Evolutionary conservation across 78 protist species (phyloP), one percentile per base, ranked within the genome.

Genomic region (Tieghemostelium lacteum): DNA sequence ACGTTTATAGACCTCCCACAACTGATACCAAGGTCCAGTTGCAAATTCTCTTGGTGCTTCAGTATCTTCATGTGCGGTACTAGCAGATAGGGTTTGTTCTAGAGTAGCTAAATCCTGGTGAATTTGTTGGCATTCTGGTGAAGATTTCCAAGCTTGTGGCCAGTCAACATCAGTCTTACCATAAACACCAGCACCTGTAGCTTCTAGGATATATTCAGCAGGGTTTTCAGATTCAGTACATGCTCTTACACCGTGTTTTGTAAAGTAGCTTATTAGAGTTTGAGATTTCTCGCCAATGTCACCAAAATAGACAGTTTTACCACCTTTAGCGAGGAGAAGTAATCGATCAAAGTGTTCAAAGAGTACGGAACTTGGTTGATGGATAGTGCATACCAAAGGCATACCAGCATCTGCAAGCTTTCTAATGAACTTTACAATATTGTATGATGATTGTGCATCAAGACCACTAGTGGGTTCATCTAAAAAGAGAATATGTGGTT

Each of bases 181-280:
- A 62, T 64, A 54, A 1, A 88, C 94, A 73, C 94, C 94, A 14
- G 94, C 94, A 61, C 94, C 95, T 22, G 75, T 92, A 31, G 61
- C 86, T 34, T 92, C 89, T 22, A 92, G 72, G 24, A 91, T 91
- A n/a, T 85, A 91, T 50, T 91, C 94, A 8, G 94, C 94, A 37
- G 94, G 94, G n/a, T 91, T 91, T 20, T 85, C 94, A 12, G 54
- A 55, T 1, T 66, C 72, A 14, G 67, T 65, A 31, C 91, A 78
- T 37, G 71, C 50, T 39, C 85, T 62, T 12, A 50, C 71, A 73
- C 94, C 94, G 24, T 88, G 36, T 20, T 73, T 36, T 37, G 64
- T 92, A 26, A 91, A 78, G 20, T 85, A 85, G n/a, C 60, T 31
- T 5, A 70, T 73, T 34, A 91, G 73, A 7, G 49, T 29, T 55